Percentiles rank a stretch among this genome's conserved stretches.
phyloP scores from a whole-genome alignment of 371 early-diverging fungal genomes.

The Neoconidiobolus thromboides region DNA sequence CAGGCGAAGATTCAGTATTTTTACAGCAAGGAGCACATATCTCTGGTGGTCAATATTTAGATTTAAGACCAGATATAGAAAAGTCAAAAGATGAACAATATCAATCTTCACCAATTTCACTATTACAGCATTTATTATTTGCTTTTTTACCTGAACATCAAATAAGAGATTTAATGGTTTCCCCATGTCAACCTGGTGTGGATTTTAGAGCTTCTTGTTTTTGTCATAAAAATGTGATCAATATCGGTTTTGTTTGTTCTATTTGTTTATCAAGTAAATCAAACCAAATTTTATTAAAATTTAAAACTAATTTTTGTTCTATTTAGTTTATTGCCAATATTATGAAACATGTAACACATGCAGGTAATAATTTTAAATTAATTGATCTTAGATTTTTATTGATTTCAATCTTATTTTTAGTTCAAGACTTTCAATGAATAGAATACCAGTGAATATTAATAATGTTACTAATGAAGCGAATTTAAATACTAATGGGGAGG shows the following conservation, averaged over 20 bases:
- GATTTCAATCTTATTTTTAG: too few species aligned
- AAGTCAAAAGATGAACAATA: too few species aligned
- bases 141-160: slow-evolving; percentile 66
- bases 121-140: slow-evolving; percentile 38
- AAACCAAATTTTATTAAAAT: neutral
- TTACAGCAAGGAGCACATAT: slow-evolving; percentile 83
- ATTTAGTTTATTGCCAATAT: neutral
- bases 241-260: slow-evolving; percentile 87
- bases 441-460: too few species aligned
- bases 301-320: neutral
- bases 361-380: neutral
- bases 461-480: too few species aligned
- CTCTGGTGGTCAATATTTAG: slow-evolving; percentile 67
- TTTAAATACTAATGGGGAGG: too few species aligned
- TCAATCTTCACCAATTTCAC: slow-evolving; percentile 44
- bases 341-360: neutral
- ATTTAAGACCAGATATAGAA: slow-evolving; percentile 23
- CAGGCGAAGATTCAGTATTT: slow-evolving; percentile 61
- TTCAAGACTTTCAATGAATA: too few species aligned
- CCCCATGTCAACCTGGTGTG: slow-evolving; percentile 60
- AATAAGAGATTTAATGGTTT: slow-evolving; percentile 40
- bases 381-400: too few species aligned
- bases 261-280: slow-evolving; percentile 84
- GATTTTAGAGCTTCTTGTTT: slow-evolving; percentile 94
- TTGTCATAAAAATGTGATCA: slow-evolving; percentile 80